Conservation (phyloP, 2,329 filamentous ascomycete genomes). For the Hymenoscyphus linearis region DNA sequence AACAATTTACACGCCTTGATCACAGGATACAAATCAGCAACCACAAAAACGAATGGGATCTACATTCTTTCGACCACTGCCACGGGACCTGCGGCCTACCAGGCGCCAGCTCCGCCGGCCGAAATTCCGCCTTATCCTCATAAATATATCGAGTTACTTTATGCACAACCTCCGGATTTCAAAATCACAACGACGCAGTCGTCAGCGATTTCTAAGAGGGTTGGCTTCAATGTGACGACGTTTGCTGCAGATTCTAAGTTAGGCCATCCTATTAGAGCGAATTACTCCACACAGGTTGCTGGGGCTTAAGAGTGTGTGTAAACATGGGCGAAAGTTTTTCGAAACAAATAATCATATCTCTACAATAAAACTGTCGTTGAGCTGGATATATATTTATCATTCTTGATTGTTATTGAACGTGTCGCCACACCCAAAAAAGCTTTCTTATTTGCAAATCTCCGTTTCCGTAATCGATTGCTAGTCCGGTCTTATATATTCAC, state of each 20-base stretch:
- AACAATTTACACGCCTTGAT: constrained; percentile 12
- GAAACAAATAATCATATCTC: no score
- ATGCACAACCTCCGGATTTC: constrained; percentile 10
- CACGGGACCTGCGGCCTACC: constrained; percentile 11
- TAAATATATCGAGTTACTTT: constrained; percentile 15
- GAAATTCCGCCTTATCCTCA: constrained; percentile 14
- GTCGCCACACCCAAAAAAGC: no score
- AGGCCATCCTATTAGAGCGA: constrained; percentile 9
- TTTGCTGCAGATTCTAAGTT: constrained; percentile 10
- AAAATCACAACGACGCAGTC: constrained; percentile 8
- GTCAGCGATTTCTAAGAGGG: constrained; percentile 6
- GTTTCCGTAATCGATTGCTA: no score
- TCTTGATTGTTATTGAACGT: no score
- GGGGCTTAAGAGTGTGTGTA: no score
- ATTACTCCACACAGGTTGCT: constrained; percentile 12
- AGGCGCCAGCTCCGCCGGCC: constrained; percentile 12
- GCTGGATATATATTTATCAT: no score
- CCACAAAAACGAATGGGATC: constrained; percentile 2
- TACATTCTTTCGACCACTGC: constrained; percentile 11
- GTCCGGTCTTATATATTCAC: no score
- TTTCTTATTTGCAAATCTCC: no score
- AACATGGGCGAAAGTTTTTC: no score
- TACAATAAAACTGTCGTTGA: no score
- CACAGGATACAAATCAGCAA: constrained; percentile 12
- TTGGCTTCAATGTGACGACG: constrained; percentile 15